Percentiles rank a stretch among this genome's conserved stretches.
These are phyloP conservation scores for Apophysomyces elegans DNA, from an alignment of 371 early-diverging fungal species.

Conservation along the genomic window DNA sequence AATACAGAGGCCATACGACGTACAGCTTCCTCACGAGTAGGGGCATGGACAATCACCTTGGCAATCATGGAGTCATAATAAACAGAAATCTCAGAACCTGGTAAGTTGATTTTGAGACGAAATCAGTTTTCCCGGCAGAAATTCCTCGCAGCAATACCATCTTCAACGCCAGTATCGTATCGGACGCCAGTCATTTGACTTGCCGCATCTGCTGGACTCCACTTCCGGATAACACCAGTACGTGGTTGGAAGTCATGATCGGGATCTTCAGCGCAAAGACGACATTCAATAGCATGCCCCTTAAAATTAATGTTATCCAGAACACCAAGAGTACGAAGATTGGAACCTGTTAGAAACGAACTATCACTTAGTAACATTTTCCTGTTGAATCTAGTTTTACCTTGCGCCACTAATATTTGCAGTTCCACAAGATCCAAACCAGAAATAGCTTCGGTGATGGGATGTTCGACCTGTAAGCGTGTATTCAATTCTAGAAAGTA, in stretches of 20 bases:
- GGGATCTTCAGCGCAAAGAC: slow-evolving; percentile 89
- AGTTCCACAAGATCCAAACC: slow-evolving; percentile 94
- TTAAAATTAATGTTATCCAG: slow-evolving; percentile 57
- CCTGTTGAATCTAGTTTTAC: slow-evolving; percentile 17
- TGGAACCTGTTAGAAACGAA: slow-evolving; percentile 25
- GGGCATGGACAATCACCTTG: slow-evolving; percentile 88
- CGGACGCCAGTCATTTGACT: slow-evolving; percentile 61
- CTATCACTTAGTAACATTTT: slow-evolving; percentile 27
- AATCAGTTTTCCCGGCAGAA: background rate
- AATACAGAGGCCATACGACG: slow-evolving; percentile 77
- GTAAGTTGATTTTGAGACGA: background rate
- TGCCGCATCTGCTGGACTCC: slow-evolving; percentile 73
- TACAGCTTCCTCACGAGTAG: slow-evolving; percentile 77
- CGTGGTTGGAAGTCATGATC: slow-evolving; percentile 87
- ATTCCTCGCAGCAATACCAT: slow-evolving; percentile 62
- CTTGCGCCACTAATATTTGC: slow-evolving; percentile 75
- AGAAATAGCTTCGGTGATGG: slow-evolving; percentile 93
- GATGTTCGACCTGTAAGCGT: slow-evolving; percentile 93
- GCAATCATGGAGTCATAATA: slow-evolving; percentile 86
- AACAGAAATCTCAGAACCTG: slow-evolving; percentile 76
- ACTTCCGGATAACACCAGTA: slow-evolving; percentile 74
- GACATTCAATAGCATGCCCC: slow-evolving; percentile 84
- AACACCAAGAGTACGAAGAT: slow-evolving; percentile 45
- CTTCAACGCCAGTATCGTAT: slow-evolving; percentile 83
- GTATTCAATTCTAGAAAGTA: slow-evolving; percentile 89